phyloP scores from a whole-genome alignment of 257 asterid species.

The Nicotiana attenuata region DNA sequence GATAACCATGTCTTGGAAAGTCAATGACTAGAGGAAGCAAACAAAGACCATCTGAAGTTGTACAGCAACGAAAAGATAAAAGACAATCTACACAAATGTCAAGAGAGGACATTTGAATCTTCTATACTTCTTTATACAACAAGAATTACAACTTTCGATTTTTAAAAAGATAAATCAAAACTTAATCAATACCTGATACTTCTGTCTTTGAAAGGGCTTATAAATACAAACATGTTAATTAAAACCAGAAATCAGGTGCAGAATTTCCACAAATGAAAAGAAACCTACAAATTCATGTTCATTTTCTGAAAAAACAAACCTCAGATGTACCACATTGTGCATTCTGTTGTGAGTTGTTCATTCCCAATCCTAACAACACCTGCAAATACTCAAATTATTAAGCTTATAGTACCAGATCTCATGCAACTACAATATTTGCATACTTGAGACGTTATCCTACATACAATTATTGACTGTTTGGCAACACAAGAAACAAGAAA shows the following conservation, averaged over 20 bases:
- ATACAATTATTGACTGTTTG: not conserved
- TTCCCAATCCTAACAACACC: constrained; percentile 30
- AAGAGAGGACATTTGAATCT: not conserved
- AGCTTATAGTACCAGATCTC: not conserved
- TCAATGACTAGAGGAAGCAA: too few species aligned
- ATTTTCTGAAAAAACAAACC: not conserved
- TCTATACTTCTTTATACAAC: too few species aligned
- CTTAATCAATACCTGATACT: too few species aligned
- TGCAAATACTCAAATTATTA: constrained; percentile 19
- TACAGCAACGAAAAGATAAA: not conserved
- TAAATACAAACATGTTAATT: too few species aligned
- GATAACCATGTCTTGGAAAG: too few species aligned
- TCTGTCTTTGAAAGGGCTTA: too few species aligned
- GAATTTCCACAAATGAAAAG: too few species aligned
- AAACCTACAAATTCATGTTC: too few species aligned
- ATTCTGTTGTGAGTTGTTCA: constrained; percentile 10
- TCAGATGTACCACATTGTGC: constrained; percentile 19
- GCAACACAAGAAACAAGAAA: not conserved
- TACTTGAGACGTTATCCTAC: not conserved
- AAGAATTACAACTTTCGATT: too few species aligned
- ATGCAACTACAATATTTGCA: too few species aligned
- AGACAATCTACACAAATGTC: too few species aligned
- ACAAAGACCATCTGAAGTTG: not conserved
- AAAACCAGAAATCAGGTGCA: not conserved
- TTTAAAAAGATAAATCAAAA: too few species aligned